Percentiles rank a stretch among this genome's conserved stretches.
Evolutionary conservation across 768 basidiomycete species (phyloP).

Genomic region (Xanthoconium stramineum): DNA sequence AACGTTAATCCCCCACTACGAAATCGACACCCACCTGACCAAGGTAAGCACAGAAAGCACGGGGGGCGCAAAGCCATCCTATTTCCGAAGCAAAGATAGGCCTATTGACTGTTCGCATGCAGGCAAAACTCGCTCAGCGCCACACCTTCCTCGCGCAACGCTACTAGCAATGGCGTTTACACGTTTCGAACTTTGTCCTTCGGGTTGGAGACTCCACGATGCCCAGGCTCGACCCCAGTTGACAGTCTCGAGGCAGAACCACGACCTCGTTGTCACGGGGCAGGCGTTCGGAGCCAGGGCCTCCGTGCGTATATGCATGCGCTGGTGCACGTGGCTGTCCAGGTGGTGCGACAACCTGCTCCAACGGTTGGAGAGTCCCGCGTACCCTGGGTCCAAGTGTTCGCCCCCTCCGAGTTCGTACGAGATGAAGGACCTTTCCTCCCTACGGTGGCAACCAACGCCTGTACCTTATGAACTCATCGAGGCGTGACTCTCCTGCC

Average conservation of each 20-base stretch:
- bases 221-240: conserved; percentile 21
- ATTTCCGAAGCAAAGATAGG: not conserved
- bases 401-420: not conserved
- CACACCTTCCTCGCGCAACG: not conserved
- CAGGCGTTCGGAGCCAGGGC: conserved; percentile 26
- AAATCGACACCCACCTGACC: not conserved
- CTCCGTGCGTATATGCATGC: conserved; percentile 19
- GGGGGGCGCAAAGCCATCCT: not conserved
- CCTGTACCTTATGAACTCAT: not conserved
- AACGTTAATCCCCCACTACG: not conserved
- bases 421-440: conserved; percentile 1
- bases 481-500: not conserved
- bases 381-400: not conserved
- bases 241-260: conserved; percentile 18
- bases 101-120: not conserved
- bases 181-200: conserved; percentile 23
- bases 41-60: not conserved
- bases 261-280: conserved; percentile 22
- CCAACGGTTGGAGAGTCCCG: not conserved
- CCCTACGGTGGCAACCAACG: conserved; percentile 1
- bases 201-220: conserved; percentile 22
- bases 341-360: conserved; percentile 10
- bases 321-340: conserved; percentile 25
- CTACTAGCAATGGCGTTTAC: conserved; percentile 18
- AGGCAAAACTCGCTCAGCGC: not conserved